phyloP scores from a whole-genome alignment of 2,329 filamentous ascomycete genomes.

The Fusarium pseudocircinatum region DNA sequence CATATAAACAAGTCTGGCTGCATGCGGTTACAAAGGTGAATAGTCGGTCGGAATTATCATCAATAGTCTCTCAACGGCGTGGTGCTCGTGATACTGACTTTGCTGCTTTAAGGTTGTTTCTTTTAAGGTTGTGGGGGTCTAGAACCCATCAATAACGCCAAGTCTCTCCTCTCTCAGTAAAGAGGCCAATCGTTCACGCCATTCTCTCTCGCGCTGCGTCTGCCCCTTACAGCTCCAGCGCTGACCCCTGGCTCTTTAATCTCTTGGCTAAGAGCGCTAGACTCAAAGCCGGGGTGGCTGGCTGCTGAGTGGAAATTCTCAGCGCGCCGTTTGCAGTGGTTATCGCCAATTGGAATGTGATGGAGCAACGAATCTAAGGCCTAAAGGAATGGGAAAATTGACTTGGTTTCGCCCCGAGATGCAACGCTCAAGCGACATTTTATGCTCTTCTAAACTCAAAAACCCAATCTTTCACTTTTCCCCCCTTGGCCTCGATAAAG shows the following conservation, averaged over 20 bases:
- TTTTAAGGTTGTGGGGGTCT: conserved; percentile 14
- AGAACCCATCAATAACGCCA: conserved; percentile 6
- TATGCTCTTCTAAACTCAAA: neutral
- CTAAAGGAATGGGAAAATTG: neutral
- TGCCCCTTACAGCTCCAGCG: conserved; percentile 11
- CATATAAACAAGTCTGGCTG: neutral
- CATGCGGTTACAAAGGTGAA: neutral
- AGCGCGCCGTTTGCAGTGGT: neutral
- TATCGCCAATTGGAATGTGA: neutral
- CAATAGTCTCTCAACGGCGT: neutral
- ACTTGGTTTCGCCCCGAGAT: neutral
- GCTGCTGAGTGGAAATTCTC: neutral
- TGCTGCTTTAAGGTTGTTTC: conserved; percentile 2
- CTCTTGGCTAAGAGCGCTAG: conserved; percentile 11
- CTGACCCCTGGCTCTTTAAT: neutral
- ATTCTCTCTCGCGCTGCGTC: neutral
- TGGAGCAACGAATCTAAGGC: no score
- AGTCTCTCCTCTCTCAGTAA: neutral
- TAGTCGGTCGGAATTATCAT: neutral
- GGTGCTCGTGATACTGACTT: neutral
- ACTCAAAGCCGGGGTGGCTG: neutral
- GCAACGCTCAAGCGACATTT: neutral
- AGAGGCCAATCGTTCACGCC: neutral
- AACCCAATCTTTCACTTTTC: neutral
- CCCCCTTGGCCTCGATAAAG: neutral